Percentiles rank a stretch among this genome's conserved stretches.
Conservation (phyloP, 163 green algal genomes). For the Scenedesmus sp. region DNA sequence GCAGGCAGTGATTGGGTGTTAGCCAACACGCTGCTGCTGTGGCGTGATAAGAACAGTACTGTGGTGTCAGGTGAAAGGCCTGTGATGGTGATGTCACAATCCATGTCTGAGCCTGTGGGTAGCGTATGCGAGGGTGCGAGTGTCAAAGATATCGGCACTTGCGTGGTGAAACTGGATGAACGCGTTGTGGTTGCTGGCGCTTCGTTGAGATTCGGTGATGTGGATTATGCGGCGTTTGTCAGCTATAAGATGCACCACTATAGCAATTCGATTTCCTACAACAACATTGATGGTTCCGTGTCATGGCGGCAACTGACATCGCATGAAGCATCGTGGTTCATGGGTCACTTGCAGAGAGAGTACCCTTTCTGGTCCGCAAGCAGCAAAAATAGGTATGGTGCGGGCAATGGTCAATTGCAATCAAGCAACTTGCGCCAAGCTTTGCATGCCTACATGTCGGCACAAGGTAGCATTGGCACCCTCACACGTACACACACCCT, state of each 20-base stretch:
- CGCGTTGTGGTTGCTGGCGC: background rate
- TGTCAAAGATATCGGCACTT: background rate
- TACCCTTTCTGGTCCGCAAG: background rate
- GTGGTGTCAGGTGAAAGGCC: background rate
- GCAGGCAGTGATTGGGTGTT: background rate
- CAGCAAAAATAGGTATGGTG: background rate
- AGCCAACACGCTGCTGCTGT: background rate
- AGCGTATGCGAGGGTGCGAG: background rate
- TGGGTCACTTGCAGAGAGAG: background rate
- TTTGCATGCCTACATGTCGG: background rate
- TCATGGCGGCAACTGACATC: background rate
- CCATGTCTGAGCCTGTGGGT: background rate
- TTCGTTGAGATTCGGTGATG: background rate
- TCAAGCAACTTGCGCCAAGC: background rate
- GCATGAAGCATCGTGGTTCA: background rate
- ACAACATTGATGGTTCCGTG: background rate
- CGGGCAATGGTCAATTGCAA: background rate
- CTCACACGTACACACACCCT: background rate
- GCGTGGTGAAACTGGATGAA: background rate
- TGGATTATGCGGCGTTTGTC: background rate
- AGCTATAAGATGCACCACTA: background rate
- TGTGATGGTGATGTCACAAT: background rate
- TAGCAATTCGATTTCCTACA: background rate
- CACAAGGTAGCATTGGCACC: background rate
- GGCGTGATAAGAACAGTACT: background rate